Conservation (phyloP, 2,329 filamentous ascomycete genomes). For the Diplodia mutila region DNA sequence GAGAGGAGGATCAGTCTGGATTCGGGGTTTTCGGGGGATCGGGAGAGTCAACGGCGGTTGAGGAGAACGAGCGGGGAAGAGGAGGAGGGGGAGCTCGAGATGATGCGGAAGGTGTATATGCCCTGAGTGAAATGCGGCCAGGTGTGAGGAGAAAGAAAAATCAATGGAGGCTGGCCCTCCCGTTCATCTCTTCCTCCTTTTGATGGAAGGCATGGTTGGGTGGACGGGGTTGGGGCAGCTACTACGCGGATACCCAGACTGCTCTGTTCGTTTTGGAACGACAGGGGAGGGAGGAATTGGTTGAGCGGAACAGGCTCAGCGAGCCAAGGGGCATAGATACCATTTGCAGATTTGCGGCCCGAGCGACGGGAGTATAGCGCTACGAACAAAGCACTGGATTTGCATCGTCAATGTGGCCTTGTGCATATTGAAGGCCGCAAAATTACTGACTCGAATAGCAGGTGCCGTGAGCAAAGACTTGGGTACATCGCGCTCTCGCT, state of each 20-base stretch:
- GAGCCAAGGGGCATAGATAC: neutral
- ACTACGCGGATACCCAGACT: neutral
- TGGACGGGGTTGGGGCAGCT: neutral
- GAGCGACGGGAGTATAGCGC: neutral
- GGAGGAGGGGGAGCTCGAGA: neutral
- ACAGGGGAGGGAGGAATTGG: too few species aligned
- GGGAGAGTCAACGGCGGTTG: neutral
- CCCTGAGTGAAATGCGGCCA: neutral
- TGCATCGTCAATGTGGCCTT: too few species aligned
- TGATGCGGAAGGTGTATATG: neutral
- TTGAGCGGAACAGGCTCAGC: neutral
- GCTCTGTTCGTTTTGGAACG: neutral
- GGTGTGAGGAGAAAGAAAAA: neutral
- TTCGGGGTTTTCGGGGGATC: neutral
- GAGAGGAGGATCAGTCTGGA: neutral
- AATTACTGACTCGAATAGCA: neutral
- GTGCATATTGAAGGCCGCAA: too few species aligned
- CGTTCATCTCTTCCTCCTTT: neutral
- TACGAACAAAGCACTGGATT: too few species aligned
- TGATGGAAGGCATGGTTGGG: neutral
- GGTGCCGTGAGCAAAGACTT: too few species aligned
- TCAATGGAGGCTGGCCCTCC: neutral
- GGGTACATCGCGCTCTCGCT: too few species aligned
- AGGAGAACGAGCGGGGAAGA: neutral
- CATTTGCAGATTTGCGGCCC: neutral